A percentile compares a stretch with the other conserved stretches of the same genome.
Conservation (phyloP, 306 rosid species). For the Cucurbita argyrosperma region DNA sequence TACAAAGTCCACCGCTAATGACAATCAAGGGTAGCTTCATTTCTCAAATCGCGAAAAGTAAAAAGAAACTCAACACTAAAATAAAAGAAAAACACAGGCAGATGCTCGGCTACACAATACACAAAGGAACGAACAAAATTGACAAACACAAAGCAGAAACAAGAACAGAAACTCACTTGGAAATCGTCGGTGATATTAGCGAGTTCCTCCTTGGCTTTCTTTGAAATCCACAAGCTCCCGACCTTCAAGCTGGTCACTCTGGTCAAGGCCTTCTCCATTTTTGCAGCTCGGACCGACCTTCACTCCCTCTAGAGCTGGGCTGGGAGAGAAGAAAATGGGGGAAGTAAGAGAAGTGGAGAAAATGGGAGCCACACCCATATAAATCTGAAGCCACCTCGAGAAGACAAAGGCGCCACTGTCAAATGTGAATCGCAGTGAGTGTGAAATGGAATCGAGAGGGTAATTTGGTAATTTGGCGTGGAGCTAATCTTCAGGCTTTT, state of each 20-base stretch:
- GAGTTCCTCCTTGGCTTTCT: slow-evolving; percentile 84
- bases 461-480: neutral
- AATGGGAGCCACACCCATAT: neutral
- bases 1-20: slow-evolving; percentile 3
- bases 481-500: neutral
- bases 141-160: neutral
- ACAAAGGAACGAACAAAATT: neutral
- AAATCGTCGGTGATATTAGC: slow-evolving; percentile 64
- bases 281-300: slow-evolving; percentile 3
- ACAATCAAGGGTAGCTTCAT: slow-evolving; percentile 18
- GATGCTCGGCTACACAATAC: neutral
- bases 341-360: neutral
- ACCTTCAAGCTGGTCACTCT: slow-evolving; percentile 70
- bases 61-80: neutral
- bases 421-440: neutral
- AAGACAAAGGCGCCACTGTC: neutral
- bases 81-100: neutral
- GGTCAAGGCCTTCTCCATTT: slow-evolving; percentile 88
- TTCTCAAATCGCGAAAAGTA: slow-evolving; percentile 4
- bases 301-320: neutral
- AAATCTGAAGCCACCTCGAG: neutral
- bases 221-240: slow-evolving; percentile 74
- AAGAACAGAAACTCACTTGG: slow-evolving; percentile 31
- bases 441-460: neutral
- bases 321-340: neutral